phyloP scores from a whole-genome alignment of 805 yeast genomes.

The Saturnispora kantuleensis region DNA sequence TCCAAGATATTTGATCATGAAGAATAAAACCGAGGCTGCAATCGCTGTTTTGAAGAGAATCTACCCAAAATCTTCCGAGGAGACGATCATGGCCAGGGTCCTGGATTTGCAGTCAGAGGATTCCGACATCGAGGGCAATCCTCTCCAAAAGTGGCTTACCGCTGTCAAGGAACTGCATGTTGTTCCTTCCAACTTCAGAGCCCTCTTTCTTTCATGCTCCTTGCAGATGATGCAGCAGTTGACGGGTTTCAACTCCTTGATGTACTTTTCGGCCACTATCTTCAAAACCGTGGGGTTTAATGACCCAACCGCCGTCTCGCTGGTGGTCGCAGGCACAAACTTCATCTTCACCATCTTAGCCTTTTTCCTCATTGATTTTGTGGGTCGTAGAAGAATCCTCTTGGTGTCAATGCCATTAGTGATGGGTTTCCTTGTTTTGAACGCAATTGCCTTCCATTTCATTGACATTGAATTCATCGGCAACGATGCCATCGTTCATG shows the following conservation, averaged over 20 bases:
- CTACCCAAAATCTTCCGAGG: constrained; percentile 54
- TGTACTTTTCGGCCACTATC: constrained; percentile 91
- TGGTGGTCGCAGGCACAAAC: constrained; percentile 90
- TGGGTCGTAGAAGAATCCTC: constrained; percentile 81
- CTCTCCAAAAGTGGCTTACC: constrained; percentile 42
- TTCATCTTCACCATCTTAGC: constrained; percentile 82
- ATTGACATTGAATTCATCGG: constrained; percentile 52
- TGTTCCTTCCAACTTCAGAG: constrained; percentile 76
- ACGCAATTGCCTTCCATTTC: constrained; percentile 89
- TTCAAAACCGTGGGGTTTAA: constrained; percentile 84
- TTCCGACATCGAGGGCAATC: constrained; percentile 28
- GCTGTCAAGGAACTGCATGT: constrained; percentile 55
- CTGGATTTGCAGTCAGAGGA: constrained; percentile 49
- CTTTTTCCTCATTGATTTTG: constrained; percentile 72
- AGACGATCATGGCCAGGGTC: constrained; percentile 55
- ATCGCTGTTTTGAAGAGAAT: constrained; percentile 51
- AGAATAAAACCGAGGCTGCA: constrained; percentile 58
- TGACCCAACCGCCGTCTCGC: constrained; percentile 88
- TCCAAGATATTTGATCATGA: constrained; percentile 79
- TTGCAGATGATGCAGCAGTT: constrained; percentile 95
- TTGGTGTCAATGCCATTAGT: constrained; percentile 78
- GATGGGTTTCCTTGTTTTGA: constrained; percentile 63
- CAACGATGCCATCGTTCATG: constrained; percentile 32
- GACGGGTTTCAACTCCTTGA: constrained; percentile 90
- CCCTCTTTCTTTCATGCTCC: constrained; percentile 83